Base-by-base conservation (phyloP, 192 early-diverging fungal genomes). In the Gorgonomyces haynaldii region DNA sequence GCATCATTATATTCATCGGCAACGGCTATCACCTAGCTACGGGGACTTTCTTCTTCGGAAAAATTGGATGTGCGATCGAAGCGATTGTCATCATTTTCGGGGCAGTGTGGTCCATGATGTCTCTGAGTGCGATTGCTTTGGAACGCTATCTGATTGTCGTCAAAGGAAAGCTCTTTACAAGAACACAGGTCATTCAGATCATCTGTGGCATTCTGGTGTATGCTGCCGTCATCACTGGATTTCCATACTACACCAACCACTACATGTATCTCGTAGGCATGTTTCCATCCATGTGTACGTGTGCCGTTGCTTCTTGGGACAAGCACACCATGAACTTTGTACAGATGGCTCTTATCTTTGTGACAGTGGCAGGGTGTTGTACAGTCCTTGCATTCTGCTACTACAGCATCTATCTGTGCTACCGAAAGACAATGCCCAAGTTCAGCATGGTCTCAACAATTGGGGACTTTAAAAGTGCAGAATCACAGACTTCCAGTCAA, bases 81-180 rank as follows among this genome's bases (percentile, higher is more conserved):
- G 26, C 45, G 0, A 20, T 46, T 15, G 7, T 46, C 3, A 22
- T 46, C 10, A 12, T 34, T 9, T 9, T 34, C 10, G 15, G 10
- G 2, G 17, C 19, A 6, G 26, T 35, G 17, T 16, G 16, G 12
- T 46, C 45, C 2, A 19, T 46, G 21, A 8, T 46, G 30, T 30
- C 45, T 8, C 10, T 46, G 8, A 7, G 17, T 6, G 45, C 45
- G 21, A 29, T 46, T 8, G 30, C 45, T 9, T 17, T 46, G 26
- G 45, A 46, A 21, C 10, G 45, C 6, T 46, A 46, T 30, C 15
- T 30, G 24, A 29, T 29, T 6, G 32, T 46, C 6, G 24, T 46
- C 13, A n/a, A 30, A 9, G 39, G 39, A 15, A 3, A 22, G 25
- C 1, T 23, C 8, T 15, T 41, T 5, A 41, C 21, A 21, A 3